Evolutionary conservation across 768 basidiomycete genomes (phyloP), one percentile per base, ranked within the genome.

Genomic region (Coprinellus micaceus): DNA sequence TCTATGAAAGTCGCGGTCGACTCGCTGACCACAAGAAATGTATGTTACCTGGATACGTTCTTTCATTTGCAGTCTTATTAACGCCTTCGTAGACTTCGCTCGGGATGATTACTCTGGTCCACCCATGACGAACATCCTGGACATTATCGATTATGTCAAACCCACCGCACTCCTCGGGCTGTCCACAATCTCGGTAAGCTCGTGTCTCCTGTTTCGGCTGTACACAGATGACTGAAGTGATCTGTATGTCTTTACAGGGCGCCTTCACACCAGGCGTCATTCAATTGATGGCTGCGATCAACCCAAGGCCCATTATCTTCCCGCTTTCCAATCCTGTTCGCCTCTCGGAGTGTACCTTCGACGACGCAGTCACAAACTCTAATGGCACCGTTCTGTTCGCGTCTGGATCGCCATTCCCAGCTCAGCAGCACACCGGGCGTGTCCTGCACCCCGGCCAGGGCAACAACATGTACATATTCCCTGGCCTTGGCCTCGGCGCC

Each of bases 391-490:
- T 88, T 17, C 81, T 97, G 55, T 97, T 94, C 66, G 94, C 95
- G 0, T 87, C 85, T 39, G 94, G 94, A 2, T 90, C 88, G 29
- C 94, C 94, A 2, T 97, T 94, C 82, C 80, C 82, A 13, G 76
- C 80, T 45, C 77, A 85, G 60, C 63, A 71, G 54, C 87, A 77
- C 71, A 69, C 77, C 33, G 85, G 84, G 28, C 75, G 73, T 52
- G 77, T 61, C 30, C 73, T 86, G 61, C 85, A 86, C 60, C 85
- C 94, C 2, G 91, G 91, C 22, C 95, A 97, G 72, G 94, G 94
- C 25, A 97, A 96, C 69, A 98, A 96, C 71, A 94, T 94, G 91
- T 90, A 89, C 69, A 88, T 89, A 64, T 87, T 87, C 77, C 85
- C 84, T 48, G 82, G 89, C 41, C 75, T 92, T 58, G 94, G 91